Base-by-base conservation (phyloP, 208 protist species). In the Trypanosoma congolense region DNA sequence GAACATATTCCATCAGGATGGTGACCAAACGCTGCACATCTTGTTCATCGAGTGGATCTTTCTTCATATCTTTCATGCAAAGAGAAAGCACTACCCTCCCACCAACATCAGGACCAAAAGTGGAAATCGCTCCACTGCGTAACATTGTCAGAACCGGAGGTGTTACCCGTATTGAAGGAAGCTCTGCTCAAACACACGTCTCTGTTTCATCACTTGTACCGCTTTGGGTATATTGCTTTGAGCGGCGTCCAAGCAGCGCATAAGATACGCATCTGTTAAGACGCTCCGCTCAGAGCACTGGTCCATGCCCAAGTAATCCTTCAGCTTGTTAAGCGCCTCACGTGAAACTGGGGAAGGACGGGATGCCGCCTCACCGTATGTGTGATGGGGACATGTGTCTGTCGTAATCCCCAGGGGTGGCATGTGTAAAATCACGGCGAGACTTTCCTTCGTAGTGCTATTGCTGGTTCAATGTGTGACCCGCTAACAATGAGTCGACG, bases 1-100 rank as follows among this genome's bases (percentile, higher is more conserved):
- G 76, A 65, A 90, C 83, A 56, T 86, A 93, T 68, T 90, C 79
- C 19, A 84, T 62, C 38, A 93, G 16, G 25, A 93, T 44, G 12
- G 79, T 69, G 1, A 76, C 28, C 24, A 92, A 50, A 21, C 80
- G 72, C 56, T 87, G 60, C 33, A 65, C 65, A 30, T 88, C 80
- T 29, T 81, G 66, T 44, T 49, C 24, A 41, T 80, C 72, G 22
- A 89, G 33, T 31, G 60, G 24, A 0, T 68, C 54, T 40, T 73
- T 31, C 5, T 54, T 56, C 45, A 77, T 76, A 43, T 64, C 52
- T 12, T 65, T 49, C 33, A 61, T 53, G 30, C 76, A 75, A 12
- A 92, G 18, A 57, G 72, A 85, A 19, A 92, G 50, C 31, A 92
- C 66, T 16, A 65, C 65, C 0, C 80, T 68, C 6, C 54, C 55